Evolutionary conservation across 192 early-diverging fungal species (phyloP).

Genomic region (Rhizoclosmatium sp.): DNA sequence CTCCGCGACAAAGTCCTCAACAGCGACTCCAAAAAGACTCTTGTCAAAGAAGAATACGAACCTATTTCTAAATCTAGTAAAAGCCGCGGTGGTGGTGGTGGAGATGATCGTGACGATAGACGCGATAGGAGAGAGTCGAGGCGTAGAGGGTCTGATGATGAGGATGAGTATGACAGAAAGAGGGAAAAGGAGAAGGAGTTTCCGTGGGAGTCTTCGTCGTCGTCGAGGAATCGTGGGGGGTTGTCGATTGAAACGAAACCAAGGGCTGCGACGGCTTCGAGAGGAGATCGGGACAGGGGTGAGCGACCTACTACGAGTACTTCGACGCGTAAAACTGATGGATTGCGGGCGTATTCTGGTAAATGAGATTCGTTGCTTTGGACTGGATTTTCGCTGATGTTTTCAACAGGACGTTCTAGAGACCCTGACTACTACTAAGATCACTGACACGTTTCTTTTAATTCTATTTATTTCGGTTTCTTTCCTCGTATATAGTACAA

Average conservation of each 20-base stretch:
- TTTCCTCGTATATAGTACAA: not conserved
- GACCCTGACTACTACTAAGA: slow-evolving; percentile 29
- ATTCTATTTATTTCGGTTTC: slow-evolving; percentile 4
- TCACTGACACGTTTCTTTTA: slow-evolving; percentile 20
- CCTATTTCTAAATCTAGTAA: not conserved
- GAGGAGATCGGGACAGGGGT: not conserved
- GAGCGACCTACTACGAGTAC: not conserved
- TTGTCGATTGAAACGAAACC: slow-evolving; percentile 19
- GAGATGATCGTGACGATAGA: not conserved
- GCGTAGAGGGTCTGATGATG: slow-evolving; percentile 5
- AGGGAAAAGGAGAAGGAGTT: slow-evolving; percentile 29
- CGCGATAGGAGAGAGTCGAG: not conserved
- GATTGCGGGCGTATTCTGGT: slow-evolving; percentile 25
- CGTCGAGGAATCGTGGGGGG: not conserved
- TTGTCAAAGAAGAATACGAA: slow-evolving; percentile 18
- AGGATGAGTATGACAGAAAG: slow-evolving; percentile 26
- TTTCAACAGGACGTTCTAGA: slow-evolving; percentile 18
- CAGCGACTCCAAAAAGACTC: not conserved
- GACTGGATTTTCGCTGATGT: not conserved
- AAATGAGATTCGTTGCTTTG: not conserved
- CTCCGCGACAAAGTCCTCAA: slow-evolving; percentile 17
- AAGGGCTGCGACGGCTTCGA: not conserved
- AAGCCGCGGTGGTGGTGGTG: not conserved
- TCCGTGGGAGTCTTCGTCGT: slow-evolving; percentile 15
- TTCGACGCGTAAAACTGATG: not conserved